Conservation (phyloP, 148 eudicot genomes). For the Rhododendron vialii region DNA sequence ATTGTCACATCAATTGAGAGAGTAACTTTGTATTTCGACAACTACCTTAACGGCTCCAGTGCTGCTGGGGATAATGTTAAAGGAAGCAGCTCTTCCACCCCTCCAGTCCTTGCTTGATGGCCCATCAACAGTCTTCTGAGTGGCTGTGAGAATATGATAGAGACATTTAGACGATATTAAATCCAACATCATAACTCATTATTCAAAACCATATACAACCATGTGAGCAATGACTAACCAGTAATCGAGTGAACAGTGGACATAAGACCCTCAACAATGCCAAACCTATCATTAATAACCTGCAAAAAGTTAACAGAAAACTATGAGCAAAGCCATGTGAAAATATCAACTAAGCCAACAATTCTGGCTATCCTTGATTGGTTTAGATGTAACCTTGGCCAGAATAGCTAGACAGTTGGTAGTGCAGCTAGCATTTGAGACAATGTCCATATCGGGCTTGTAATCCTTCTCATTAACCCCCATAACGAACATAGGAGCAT, state of each 20-base stretch:
- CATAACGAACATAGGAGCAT: conserved; percentile 68
- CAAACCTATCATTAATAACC: conserved; percentile 59
- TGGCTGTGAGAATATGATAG: conserved; percentile 25
- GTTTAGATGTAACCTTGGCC: conserved; percentile 41
- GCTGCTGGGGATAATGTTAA: conserved; percentile 84
- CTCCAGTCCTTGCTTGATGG: conserved; percentile 77
- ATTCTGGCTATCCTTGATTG: background rate
- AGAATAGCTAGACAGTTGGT: conserved; percentile 76
- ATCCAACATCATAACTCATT: background rate
- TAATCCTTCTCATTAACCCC: conserved; percentile 75
- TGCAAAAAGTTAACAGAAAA: background rate
- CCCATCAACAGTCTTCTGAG: conserved; percentile 74
- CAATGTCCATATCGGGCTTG: conserved; percentile 49
- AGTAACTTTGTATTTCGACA: background rate
- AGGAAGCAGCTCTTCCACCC: conserved; percentile 78
- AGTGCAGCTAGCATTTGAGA: conserved; percentile 75
- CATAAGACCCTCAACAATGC: conserved; percentile 30
- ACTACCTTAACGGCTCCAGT: conserved; percentile 75
- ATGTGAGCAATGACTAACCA: conserved; percentile 24
- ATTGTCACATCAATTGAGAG: background rate
- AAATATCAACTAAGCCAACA: background rate
- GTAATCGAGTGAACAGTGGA: conserved; percentile 66
- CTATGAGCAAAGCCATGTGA: background rate
- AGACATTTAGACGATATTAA: background rate
- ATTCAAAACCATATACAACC: background rate